Evolutionary conservation across 306 rosid genomes (phyloP).

Genomic region (Potentilla sterilis): DNA sequence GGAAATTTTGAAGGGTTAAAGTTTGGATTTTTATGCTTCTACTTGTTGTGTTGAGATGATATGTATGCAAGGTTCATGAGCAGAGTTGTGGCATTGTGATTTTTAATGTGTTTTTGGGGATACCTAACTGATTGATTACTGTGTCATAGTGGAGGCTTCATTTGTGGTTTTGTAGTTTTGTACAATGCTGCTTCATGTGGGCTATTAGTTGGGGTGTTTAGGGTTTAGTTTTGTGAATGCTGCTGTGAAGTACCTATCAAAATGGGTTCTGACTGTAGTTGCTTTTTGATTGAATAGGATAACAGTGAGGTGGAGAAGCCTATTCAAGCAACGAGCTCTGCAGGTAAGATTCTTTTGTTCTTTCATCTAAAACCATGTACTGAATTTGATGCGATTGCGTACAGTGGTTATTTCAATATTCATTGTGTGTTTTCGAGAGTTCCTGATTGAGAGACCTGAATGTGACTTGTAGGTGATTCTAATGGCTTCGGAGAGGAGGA

Average conservation of each 20-base stretch:
- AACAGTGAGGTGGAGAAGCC: conserved; percentile 37
- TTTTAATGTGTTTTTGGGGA: neutral
- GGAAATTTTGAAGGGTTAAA: neutral
- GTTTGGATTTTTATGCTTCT: neutral
- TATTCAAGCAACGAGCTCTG: conserved; percentile 36
- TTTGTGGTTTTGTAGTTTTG: neutral
- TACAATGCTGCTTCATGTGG: conserved; percentile 1
- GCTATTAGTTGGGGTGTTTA: neutral
- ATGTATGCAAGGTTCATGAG: neutral
- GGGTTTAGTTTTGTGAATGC: neutral
- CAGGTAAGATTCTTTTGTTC: conserved; percentile 43
- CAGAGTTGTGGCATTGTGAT: neutral
- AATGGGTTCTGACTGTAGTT: conserved; percentile 4
- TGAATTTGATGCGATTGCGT: conserved; percentile 7
- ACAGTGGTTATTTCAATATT: neutral
- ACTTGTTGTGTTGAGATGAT: neutral
- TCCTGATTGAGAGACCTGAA: conserved; percentile 23
- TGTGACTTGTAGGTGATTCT: conserved; percentile 45
- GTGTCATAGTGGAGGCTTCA: neutral
- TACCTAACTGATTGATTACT: neutral
- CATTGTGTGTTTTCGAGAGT: conserved; percentile 7
- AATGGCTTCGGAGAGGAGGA: conserved; percentile 42
- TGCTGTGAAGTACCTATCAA: neutral
- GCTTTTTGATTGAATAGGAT: conserved; percentile 51
- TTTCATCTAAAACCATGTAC: neutral